Evolutionary conservation across 106 monocot genomes (phyloP).

Genomic region (Amphibolis antarctica): DNA sequence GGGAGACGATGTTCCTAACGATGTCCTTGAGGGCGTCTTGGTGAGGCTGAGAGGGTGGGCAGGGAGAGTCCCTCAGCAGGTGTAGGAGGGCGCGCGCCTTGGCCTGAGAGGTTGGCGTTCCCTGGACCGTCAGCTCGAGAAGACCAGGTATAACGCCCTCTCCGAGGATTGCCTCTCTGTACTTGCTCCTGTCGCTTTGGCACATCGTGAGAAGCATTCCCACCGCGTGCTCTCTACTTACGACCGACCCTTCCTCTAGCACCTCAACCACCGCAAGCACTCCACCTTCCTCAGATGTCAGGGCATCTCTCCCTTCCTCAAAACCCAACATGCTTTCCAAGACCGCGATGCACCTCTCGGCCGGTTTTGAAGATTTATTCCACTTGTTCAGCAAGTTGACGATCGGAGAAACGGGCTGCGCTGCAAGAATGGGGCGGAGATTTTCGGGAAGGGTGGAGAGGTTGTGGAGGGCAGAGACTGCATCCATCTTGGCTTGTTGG

Average conservation of each 20-base stretch:
- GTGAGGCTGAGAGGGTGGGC: slow-evolving; percentile 14
- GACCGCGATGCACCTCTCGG: slow-evolving; percentile 57
- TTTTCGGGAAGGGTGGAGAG: slow-evolving; percentile 44
- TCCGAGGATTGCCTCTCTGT: slow-evolving; percentile 37
- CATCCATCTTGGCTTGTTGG: slow-evolving; percentile 49
- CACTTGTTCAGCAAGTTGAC: slow-evolving; percentile 33
- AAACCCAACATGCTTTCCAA: slow-evolving; percentile 41
- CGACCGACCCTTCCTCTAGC: slow-evolving; percentile 50
- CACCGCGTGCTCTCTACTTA: slow-evolving; percentile 36
- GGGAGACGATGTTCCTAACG: slow-evolving; percentile 31
- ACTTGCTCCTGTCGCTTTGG: slow-evolving; percentile 27
- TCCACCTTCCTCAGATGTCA: slow-evolving; percentile 45
- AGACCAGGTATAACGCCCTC: slow-evolving; percentile 65
- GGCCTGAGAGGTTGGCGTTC: slow-evolving; percentile 26
- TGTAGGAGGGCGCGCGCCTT: slow-evolving; percentile 35
- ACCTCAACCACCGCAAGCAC: slow-evolving; percentile 74
- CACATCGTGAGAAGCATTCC: slow-evolving; percentile 37
- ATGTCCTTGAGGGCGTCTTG: slow-evolving; percentile 33
- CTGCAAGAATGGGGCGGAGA: slow-evolving; percentile 31
- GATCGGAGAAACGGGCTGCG: slow-evolving; percentile 37
- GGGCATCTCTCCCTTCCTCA: slow-evolving; percentile 29
- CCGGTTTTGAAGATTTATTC: slow-evolving; percentile 53
- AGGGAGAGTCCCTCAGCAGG: slow-evolving; percentile 28
- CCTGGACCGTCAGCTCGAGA: slow-evolving; percentile 61
- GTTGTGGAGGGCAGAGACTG: slow-evolving; percentile 61